Evolutionary conservation across 345 rosid genomes (phyloP).

Genomic region (Euphorbia peplus): DNA sequence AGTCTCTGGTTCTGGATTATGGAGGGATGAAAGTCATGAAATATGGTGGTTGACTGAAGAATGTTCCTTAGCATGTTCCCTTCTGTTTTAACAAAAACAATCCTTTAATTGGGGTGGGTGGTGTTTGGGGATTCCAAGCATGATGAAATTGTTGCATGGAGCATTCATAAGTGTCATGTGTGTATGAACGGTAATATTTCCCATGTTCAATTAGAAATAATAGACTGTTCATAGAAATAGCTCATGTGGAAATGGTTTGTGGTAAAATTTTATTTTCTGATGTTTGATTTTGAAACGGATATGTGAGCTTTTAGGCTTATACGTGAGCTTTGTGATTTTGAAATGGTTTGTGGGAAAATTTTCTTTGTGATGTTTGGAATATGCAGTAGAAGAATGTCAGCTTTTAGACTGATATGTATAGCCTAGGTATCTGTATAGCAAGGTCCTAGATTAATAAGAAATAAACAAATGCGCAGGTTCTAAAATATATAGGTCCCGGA

Average conservation of each 20-base stretch:
- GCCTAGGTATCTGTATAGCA: background rate
- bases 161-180: background rate
- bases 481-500: background rate
- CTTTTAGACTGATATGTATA: background rate
- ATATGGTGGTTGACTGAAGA: background rate
- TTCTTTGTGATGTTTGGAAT: too few relatives aligned
- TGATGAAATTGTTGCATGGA: background rate
- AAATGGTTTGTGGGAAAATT: too few relatives aligned
- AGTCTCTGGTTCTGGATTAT: background rate
- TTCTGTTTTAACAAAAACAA: background rate
- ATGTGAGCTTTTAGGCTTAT: too few relatives aligned
- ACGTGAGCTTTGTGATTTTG: too few relatives aligned
- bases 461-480: background rate
- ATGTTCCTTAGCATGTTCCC: background rate
- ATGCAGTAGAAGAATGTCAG: too few relatives aligned
- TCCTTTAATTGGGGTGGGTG: background rate
- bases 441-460: background rate
- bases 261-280: background rate
- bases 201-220: background rate
- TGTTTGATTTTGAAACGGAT: background rate
- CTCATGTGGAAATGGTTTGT: background rate
- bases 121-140: slow-evolving; percentile 1
- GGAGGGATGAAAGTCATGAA: background rate
- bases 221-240: background rate
- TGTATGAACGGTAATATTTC: background rate